Percentiles rank a stretch among this genome's conserved stretches.
These are phyloP conservation scores for Apiotrichum siamense DNA, from an alignment of 1,284 basidiomycete species.

Conservation along the genomic window DNA sequence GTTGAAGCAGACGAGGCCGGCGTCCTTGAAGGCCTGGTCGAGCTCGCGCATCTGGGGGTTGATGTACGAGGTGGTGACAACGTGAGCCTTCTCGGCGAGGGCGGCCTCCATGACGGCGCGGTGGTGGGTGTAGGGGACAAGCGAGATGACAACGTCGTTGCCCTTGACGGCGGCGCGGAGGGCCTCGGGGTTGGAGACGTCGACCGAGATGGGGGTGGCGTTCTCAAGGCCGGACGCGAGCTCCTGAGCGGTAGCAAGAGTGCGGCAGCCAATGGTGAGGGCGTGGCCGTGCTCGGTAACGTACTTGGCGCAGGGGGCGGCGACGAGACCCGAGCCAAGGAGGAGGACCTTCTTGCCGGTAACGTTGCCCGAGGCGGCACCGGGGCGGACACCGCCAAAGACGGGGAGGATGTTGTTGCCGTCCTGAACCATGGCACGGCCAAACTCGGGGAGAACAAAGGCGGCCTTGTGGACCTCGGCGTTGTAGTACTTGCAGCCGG, in stretches of 20 bases:
- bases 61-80: constrained; percentile 95
- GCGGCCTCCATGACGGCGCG: constrained; percentile 88
- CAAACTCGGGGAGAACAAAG: constrained; percentile 91
- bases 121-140: constrained; percentile 95
- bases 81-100: constrained; percentile 81
- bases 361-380: constrained; percentile 48
- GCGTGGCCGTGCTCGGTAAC: constrained; percentile 76
- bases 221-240: constrained; percentile 65
- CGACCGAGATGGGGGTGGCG: constrained; percentile 70
- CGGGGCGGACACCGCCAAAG: constrained; percentile 55
- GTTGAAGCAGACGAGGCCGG: constrained; percentile 93
- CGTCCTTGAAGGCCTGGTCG: constrained; percentile 73
- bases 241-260: constrained; percentile 64
- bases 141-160: constrained; percentile 89
- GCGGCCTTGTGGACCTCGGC: constrained; percentile 71
- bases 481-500: constrained; percentile 80
- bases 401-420: constrained; percentile 62
- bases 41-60: constrained; percentile 82
- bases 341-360: constrained; percentile 71
- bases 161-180: constrained; percentile 75
- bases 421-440: constrained; percentile 65
- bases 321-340: constrained; percentile 92
- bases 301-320: constrained; percentile 89
- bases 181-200: constrained; percentile 66
- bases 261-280: constrained; percentile 81